phyloP scores from a whole-genome alignment of 768 basidiomycete species.

The Tulasnella sp. region DNA sequence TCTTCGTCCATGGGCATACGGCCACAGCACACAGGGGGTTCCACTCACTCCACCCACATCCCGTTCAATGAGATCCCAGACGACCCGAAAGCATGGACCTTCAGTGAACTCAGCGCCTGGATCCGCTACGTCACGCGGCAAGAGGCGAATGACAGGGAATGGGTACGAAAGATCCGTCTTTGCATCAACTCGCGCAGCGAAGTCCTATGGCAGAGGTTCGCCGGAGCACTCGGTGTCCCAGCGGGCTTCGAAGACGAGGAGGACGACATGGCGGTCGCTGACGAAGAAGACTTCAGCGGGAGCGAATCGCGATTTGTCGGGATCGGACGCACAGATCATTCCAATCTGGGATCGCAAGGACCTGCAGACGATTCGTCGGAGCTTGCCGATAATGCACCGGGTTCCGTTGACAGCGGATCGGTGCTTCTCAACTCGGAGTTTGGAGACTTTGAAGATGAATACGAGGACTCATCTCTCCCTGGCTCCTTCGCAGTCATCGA shows the following conservation, averaged over 20 bases:
- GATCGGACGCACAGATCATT: not conserved
- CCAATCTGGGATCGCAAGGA: not conserved
- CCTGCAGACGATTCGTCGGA: not conserved
- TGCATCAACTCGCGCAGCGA: slow-evolving; percentile 71
- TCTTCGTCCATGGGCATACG: slow-evolving; percentile 21
- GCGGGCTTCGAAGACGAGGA: slow-evolving; percentile 47
- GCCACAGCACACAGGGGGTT: slow-evolving; percentile 23
- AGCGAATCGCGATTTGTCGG: not conserved
- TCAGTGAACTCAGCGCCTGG: slow-evolving; percentile 54
- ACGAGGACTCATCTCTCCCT: slow-evolving; percentile 5
- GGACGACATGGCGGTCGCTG: slow-evolving; percentile 36
- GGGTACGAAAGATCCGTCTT: slow-evolving; percentile 60
- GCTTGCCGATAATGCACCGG: not conserved
- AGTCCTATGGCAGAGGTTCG: slow-evolving; percentile 85
- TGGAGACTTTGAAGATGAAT: slow-evolving; percentile 5
- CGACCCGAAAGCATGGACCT: slow-evolving; percentile 65
- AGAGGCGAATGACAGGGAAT: slow-evolving; percentile 54
- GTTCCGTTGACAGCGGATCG: not conserved
- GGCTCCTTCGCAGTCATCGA: slow-evolving; percentile 3
- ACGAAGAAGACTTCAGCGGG: slow-evolving; percentile 28
- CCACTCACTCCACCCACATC: slow-evolving; percentile 24
- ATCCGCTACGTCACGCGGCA: slow-evolving; percentile 53
- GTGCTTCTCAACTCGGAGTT: not conserved
- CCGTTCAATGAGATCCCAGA: slow-evolving; percentile 17
- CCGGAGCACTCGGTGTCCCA: slow-evolving; percentile 77